Percentiles rank a stretch among this genome's conserved stretches.
phyloP scores from a whole-genome alignment of 176 grass and related monocot genomes.

The Hsuehochloa calcarea region DNA sequence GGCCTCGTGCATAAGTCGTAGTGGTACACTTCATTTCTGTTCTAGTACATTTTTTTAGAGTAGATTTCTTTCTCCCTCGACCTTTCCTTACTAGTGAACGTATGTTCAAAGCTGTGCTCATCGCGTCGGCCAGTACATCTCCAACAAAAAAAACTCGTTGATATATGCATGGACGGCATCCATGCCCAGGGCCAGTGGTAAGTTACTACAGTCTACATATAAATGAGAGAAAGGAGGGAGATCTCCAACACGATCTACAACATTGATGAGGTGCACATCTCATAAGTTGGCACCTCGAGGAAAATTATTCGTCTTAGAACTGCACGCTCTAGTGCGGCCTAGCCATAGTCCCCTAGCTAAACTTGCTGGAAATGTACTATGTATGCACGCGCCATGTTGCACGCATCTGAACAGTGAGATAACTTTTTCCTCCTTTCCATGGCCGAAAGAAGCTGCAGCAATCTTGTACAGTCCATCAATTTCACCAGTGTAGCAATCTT shows the following conservation, averaged over 20 bases:
- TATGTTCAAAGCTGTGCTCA: constrained; percentile 8
- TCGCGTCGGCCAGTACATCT: background rate
- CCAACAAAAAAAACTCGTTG: background rate
- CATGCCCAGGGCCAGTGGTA: background rate
- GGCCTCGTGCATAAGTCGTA: background rate
- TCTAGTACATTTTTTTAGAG: background rate
- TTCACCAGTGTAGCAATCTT: background rate
- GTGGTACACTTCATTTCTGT: background rate
- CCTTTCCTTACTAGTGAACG: background rate
- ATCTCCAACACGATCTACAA: constrained; percentile 32
- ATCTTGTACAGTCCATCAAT: constrained; percentile 13
- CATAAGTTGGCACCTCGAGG: constrained; percentile 30
- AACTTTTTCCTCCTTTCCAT: constrained; percentile 32
- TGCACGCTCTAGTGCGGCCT: constrained; percentile 27
- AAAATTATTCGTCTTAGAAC: constrained; percentile 45
- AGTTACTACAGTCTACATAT: background rate
- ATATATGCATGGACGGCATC: background rate
- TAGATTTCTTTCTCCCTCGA: background rate
- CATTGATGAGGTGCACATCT: constrained; percentile 38
- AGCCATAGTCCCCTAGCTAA: background rate
- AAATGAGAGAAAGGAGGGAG: background rate
- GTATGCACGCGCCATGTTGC: background rate
- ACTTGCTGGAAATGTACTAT: constrained; percentile 27
- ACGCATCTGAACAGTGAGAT: constrained; percentile 14
- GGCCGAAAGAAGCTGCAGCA: constrained; percentile 21